Percentiles rank a stretch among this genome's conserved stretches.
phyloP scores from a whole-genome alignment of 306 rosid species.

The Casuarina cunninghamiana region DNA sequence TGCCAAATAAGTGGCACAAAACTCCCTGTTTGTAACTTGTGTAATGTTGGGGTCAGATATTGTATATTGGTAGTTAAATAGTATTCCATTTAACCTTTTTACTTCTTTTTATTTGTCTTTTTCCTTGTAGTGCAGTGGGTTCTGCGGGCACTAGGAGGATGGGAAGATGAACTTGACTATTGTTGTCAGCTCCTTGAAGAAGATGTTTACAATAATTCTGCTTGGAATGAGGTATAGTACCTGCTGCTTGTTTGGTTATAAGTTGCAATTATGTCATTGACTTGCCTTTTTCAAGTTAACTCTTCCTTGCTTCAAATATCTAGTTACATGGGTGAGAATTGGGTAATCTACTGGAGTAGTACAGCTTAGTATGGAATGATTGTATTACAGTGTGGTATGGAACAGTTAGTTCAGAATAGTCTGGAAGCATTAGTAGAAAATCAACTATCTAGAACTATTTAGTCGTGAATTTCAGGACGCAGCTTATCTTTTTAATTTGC shows the following conservation, averaged over 20 bases:
- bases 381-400: too few relatives aligned
- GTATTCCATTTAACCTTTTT: conserved; percentile 3
- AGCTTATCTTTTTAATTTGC: not conserved
- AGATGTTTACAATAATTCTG: conserved; percentile 87
- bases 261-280: too few relatives aligned
- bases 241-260: too few relatives aligned
- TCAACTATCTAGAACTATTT: too few relatives aligned
- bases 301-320: too few relatives aligned
- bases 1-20: not conserved
- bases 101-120: not conserved
- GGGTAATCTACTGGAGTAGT: too few relatives aligned
- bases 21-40: not conserved
- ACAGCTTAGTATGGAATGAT: too few relatives aligned
- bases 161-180: conserved; percentile 84
- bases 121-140: conserved; percentile 67
- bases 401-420: too few relatives aligned
- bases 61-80: not conserved
- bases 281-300: too few relatives aligned
- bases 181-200: conserved; percentile 67
- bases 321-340: too few relatives aligned
- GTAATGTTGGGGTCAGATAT: not conserved
- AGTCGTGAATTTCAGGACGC: too few relatives aligned
- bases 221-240: conserved; percentile 86
- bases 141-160: conserved; percentile 81
- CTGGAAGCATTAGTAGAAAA: too few relatives aligned